These are phyloP conservation scores for Tephrocybe sp. DNA, from an alignment of 768 basidiomycete genomes.

Conservation along the genomic window DNA sequence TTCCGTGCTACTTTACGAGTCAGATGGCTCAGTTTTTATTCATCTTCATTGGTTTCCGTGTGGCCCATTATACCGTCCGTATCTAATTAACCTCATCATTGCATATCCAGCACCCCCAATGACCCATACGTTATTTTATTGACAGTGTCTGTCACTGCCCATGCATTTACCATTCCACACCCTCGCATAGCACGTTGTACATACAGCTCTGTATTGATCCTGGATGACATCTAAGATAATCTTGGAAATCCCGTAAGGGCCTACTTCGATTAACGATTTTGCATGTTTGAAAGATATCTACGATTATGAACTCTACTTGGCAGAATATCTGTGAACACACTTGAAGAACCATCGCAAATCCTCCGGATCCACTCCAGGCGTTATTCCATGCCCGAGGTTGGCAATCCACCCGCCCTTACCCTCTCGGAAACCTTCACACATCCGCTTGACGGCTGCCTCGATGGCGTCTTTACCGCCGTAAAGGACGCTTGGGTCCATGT, in stretches of 20 bases:
- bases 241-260: not conserved
- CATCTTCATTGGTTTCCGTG: conserved; percentile 12
- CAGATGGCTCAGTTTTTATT: not conserved
- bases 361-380: conserved; percentile 92
- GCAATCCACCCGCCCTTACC: conserved; percentile 86
- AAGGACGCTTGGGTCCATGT: conserved; percentile 85
- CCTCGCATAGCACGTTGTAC: conserved; percentile 11
- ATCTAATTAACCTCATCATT: conserved; percentile 16
- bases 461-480: conserved; percentile 88
- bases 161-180: conserved; percentile 16
- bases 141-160: conserved; percentile 13
- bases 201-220: conserved; percentile 17
- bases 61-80: conserved; percentile 13
- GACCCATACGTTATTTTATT: conserved; percentile 26
- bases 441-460: conserved; percentile 78
- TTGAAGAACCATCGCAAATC: conserved; percentile 90
- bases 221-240: conserved; percentile 1
- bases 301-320: not conserved
- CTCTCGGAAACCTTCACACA: conserved; percentile 72
- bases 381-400: conserved; percentile 96
- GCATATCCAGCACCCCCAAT: conserved; percentile 31
- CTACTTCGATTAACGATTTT: not conserved
- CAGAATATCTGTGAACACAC: conserved; percentile 82
- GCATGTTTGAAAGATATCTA: not conserved
- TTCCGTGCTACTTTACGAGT: conserved; percentile 11